Percentiles rank a stretch among this genome's conserved stretches.
Conservation (phyloP, 2,329 filamentous ascomycete genomes). For the Rutstroemia sp. region DNA sequence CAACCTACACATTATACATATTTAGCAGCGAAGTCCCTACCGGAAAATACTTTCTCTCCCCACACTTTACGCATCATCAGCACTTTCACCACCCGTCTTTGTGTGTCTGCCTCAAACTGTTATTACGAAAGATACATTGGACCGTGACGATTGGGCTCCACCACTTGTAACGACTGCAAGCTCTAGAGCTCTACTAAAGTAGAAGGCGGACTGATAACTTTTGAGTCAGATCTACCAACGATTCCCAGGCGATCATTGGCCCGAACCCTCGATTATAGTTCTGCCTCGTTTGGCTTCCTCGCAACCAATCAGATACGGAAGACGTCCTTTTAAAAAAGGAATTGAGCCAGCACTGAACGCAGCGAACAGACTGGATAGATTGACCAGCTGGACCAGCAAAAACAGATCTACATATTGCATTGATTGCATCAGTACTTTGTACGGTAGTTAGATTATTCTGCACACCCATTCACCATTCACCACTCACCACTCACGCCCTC, state of each 20-base stretch:
- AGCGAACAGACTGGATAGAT: too few species aligned
- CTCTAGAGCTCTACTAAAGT: background rate
- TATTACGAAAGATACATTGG: background rate
- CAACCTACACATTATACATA: background rate
- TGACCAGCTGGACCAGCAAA: too few species aligned
- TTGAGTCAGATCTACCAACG: background rate
- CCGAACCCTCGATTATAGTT: too few species aligned
- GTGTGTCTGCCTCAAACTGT: background rate
- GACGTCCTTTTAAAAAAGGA: too few species aligned
- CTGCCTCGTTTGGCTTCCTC: too few species aligned
- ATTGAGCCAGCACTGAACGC: too few species aligned
- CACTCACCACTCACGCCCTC: too few species aligned
- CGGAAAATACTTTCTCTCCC: conserved; percentile 5
- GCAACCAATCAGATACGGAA: too few species aligned
- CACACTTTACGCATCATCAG: conserved; percentile 4
- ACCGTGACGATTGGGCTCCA: background rate
- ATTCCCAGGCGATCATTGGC: background rate
- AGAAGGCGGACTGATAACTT: background rate
- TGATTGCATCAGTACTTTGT: too few species aligned
- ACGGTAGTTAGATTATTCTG: too few species aligned
- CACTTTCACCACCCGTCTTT: background rate
- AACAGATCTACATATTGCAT: too few species aligned
- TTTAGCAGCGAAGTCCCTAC: conserved; percentile 6
- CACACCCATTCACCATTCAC: too few species aligned
- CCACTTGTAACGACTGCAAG: background rate